A percentile compares a stretch with the other conserved stretches of the same genome.
phyloP scores from a whole-genome alignment of 768 basidiomycete genomes.

The Scleroderma citrinum region DNA sequence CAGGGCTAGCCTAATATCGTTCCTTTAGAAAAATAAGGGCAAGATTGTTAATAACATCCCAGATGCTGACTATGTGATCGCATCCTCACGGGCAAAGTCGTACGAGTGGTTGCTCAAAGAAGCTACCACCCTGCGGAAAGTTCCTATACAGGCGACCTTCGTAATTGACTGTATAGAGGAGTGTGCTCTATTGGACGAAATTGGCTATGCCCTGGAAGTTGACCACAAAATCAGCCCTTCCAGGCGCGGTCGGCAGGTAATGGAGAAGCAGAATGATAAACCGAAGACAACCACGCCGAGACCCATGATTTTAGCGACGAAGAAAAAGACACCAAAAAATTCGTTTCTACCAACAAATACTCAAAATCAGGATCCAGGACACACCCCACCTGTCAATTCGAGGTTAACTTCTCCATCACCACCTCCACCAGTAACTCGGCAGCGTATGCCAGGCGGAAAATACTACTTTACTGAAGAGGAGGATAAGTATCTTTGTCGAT shows the following conservation, averaged over 20 bases:
- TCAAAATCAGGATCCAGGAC: conserved; percentile 8
- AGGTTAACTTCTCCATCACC: conserved; percentile 39
- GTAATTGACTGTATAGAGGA: conserved; percentile 46
- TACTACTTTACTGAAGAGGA: conserved; percentile 50
- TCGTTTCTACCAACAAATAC: conserved; percentile 1
- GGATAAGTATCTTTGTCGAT: conserved; percentile 39
- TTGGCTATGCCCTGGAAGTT: conserved; percentile 39
- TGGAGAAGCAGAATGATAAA: conserved; percentile 6
- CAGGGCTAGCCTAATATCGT: not conserved
- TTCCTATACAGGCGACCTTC: conserved; percentile 48
- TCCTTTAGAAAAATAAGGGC: conserved; percentile 58
- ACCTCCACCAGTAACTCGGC: conserved; percentile 33
- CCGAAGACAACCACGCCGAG: conserved; percentile 6
- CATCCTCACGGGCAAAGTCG: conserved; percentile 45
- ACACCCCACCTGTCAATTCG: not conserved
- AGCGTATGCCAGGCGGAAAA: conserved; percentile 20
- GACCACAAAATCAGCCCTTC: conserved; percentile 15
- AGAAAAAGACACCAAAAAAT: conserved; percentile 1
- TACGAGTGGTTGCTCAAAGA: conserved; percentile 43
- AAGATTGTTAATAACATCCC: conserved; percentile 46
- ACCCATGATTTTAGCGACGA: conserved; percentile 3
- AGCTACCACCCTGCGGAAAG: conserved; percentile 31
- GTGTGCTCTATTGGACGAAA: conserved; percentile 38
- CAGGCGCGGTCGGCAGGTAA: conserved; percentile 19
- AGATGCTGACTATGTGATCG: conserved; percentile 55